These are phyloP conservation scores for Astragalus membranaceus DNA, from an alignment of 306 rosid species.

Conservation along the genomic window DNA sequence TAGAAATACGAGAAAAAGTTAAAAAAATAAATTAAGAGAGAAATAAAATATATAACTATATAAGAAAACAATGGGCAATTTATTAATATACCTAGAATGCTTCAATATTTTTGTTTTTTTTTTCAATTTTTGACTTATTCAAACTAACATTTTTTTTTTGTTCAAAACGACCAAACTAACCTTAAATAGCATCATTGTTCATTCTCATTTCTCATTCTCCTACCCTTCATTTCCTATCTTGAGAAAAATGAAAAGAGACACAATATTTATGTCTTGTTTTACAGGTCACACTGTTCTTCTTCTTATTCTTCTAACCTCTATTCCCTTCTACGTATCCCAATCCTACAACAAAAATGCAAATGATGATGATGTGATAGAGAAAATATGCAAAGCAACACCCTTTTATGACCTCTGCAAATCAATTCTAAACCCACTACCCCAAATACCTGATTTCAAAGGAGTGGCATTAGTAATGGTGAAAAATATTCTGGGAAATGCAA, in stretches of 20 bases:
- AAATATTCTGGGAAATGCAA: slow-evolving; percentile 28
- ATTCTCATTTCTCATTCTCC: background rate
- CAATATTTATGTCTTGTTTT: background rate
- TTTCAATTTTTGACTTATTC: background rate
- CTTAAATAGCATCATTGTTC: slow-evolving; percentile 7
- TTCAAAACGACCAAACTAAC: slow-evolving; percentile 6
- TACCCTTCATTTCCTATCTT: background rate
- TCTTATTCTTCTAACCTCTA: background rate
- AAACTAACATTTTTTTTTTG: no score
- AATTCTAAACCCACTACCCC: slow-evolving; percentile 29
- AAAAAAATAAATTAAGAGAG: no score
- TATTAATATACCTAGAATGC: no score
- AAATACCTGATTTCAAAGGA: slow-evolving; percentile 30
- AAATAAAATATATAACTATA: no score
- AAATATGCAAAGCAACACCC: slow-evolving; percentile 45
- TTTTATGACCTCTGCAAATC: slow-evolving; percentile 37
- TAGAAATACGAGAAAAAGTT: no score
- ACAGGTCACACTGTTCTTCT: slow-evolving; percentile 14
- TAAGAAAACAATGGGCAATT: no score
- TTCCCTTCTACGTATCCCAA: slow-evolving; percentile 9
- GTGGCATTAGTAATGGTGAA: slow-evolving; percentile 29
- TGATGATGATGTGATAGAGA: slow-evolving; percentile 13
- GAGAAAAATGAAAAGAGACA: slow-evolving; percentile 20
- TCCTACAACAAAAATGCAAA: background rate
- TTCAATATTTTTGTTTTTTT: no score